Evolutionary conservation across 495 filamentous ascomycete species (phyloP).

Genomic region (Penicillium mononematosum): DNA sequence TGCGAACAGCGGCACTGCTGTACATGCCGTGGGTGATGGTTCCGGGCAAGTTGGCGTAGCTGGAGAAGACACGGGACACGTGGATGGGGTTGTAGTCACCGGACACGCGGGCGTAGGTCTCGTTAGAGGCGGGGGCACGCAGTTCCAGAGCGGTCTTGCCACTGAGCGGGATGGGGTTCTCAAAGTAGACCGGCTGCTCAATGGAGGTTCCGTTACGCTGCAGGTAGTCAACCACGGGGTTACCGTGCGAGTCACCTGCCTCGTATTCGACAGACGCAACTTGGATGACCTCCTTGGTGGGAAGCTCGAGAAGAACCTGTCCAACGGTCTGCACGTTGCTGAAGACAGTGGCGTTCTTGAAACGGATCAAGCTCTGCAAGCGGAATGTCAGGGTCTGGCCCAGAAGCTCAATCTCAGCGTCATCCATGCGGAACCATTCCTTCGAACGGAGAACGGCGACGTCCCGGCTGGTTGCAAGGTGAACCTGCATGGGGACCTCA

Average conservation of each 20-base stretch:
- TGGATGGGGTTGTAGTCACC: constrained; percentile 99
- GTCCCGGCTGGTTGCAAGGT: constrained; percentile 80
- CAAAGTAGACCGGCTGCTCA: constrained; percentile 95
- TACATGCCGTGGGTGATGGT: constrained; percentile 99
- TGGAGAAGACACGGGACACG: constrained; percentile 92
- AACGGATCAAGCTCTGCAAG: constrained; percentile 82
- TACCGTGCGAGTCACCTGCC: constrained; percentile 84
- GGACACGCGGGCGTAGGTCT: constrained; percentile 95
- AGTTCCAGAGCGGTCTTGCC: constrained; percentile 85
- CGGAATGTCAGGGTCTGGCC: constrained; percentile 96
- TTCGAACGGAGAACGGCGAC: constrained; percentile 92
- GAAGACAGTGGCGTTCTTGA: constrained; percentile 93
- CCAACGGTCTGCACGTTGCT: constrained; percentile 90
- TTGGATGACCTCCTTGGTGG: constrained; percentile 97
- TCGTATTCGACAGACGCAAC: constrained; percentile 94
- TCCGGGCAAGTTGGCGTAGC: constrained; percentile 89
- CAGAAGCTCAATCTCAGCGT: constrained; percentile 76
- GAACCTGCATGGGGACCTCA: constrained; percentile 92
- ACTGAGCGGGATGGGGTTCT: constrained; percentile 92
- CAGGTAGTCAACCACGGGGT: constrained; percentile 95
- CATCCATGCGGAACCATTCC: constrained; percentile 90
- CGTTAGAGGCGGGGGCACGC: constrained; percentile 92
- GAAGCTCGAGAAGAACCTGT: constrained; percentile 88
- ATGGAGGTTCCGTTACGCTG: constrained; percentile 88
- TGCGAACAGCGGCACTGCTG: constrained; percentile 94